phyloP scores from a whole-genome alignment of 495 filamentous ascomycete genomes.

The Cenococcum geophilum region DNA sequence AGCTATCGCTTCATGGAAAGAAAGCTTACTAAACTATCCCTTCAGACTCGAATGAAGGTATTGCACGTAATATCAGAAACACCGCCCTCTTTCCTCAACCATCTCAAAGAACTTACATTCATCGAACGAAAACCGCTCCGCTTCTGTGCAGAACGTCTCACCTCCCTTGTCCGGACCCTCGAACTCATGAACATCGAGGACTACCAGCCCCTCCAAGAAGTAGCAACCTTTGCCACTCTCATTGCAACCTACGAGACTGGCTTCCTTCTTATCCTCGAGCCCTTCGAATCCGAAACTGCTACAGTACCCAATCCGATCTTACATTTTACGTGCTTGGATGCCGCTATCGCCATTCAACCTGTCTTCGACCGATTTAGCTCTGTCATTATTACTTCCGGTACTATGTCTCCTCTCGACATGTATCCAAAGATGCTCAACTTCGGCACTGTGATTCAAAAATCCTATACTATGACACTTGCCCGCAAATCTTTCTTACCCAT shows the following conservation, averaged over 20 bases:
- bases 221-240: constrained; percentile 96
- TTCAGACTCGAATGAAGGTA: constrained; percentile 87
- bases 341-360: constrained; percentile 96
- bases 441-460: constrained; percentile 84
- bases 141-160: constrained; percentile 92
- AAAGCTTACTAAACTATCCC: too few relatives aligned
- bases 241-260: constrained; percentile 97
- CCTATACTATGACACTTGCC: constrained; percentile 94
- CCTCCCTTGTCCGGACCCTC: constrained; percentile 88
- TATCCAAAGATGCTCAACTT: constrained; percentile 99
- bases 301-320: constrained; percentile 93
- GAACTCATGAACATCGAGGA: constrained; percentile 98
- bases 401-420: constrained; percentile 95
- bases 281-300: constrained; percentile 90
- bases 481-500: constrained; percentile 94
- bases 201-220: constrained; percentile 93
- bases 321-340: constrained; percentile 95
- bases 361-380: constrained; percentile 96
- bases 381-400: constrained; percentile 97
- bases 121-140: constrained; percentile 95
- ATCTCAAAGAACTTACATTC: constrained; percentile 91
- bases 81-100: constrained; percentile 84
- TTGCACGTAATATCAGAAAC: constrained; percentile 95
- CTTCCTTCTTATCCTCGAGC: constrained; percentile 91
- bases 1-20: too few relatives aligned